These are phyloP conservation scores for Pyrenophora seminiperda DNA, from an alignment of 2,329 filamentous ascomycete genomes.

Conservation along the genomic window DNA sequence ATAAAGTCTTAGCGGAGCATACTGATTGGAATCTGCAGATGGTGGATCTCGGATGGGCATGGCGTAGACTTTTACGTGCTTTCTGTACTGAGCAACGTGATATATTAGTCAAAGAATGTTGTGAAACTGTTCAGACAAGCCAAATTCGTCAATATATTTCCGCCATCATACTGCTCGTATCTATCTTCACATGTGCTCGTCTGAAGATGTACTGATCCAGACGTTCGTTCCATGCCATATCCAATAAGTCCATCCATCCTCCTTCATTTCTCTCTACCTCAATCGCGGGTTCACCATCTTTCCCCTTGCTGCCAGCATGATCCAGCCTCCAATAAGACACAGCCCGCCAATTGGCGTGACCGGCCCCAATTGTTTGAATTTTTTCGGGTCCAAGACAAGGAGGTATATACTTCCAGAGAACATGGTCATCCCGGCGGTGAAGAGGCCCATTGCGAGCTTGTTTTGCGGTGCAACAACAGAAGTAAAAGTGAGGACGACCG, in stretches of 20 bases:
- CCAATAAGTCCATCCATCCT: background rate
- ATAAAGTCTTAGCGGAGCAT: too few relatives aligned
- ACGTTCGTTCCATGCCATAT: background rate
- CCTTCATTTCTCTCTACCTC: background rate
- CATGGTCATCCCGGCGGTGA: constrained; percentile 69
- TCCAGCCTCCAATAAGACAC: constrained; percentile 69
- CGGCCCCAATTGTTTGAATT: constrained; percentile 65
- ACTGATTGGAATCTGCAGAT: too few relatives aligned
- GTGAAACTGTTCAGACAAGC: too few relatives aligned
- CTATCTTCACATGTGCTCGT: too few relatives aligned
- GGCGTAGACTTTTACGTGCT: too few relatives aligned
- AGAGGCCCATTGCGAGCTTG: constrained; percentile 62
- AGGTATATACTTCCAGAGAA: constrained; percentile 71
- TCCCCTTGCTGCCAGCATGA: constrained; percentile 52
- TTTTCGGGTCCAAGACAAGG: constrained; percentile 65
- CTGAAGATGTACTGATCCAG: too few relatives aligned
- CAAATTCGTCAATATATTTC: too few relatives aligned
- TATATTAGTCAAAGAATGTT: too few relatives aligned
- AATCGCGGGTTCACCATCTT: constrained; percentile 6
- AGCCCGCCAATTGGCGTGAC: constrained; percentile 69
- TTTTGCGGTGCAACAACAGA: constrained; percentile 59
- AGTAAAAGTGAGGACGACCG: constrained; percentile 63
- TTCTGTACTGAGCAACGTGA: too few relatives aligned
- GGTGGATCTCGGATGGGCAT: too few relatives aligned
- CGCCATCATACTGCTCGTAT: too few relatives aligned